Evolutionary conservation across 208 protist species (phyloP).

Genomic region (Herpetomonas muscarum): DNA sequence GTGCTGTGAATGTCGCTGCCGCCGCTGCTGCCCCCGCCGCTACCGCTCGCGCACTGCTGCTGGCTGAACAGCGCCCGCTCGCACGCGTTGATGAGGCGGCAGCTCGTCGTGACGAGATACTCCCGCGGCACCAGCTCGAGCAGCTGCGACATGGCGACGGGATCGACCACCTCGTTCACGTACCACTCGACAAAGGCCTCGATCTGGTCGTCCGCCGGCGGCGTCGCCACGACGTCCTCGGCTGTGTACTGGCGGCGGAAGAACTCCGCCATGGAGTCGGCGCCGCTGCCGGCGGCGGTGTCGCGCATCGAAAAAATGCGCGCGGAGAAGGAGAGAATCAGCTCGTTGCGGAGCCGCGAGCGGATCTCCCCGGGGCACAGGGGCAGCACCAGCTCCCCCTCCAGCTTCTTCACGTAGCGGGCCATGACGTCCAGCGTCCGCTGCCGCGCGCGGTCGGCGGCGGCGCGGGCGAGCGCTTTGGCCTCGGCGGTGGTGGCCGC

Average conservation of each 20-base stretch:
- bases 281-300: neutral
- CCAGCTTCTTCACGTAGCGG: constrained; percentile 25
- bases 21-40: constrained; percentile 5
- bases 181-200: constrained; percentile 85
- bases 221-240: neutral
- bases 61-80: constrained; percentile 11
- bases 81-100: constrained; percentile 63
- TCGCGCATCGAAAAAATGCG: constrained; percentile 66
- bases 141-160: constrained; percentile 73
- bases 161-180: constrained; percentile 67
- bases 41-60: neutral
- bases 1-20: no score
- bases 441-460: neutral
- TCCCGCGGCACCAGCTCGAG: constrained; percentile 67
- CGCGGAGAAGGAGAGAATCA: constrained; percentile 72
- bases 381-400: constrained; percentile 39
- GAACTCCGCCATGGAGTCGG: neutral
- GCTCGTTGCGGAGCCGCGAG: constrained; percentile 71
- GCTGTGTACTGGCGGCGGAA: neutral
- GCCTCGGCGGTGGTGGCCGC: neutral
- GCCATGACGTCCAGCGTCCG: constrained; percentile 20
- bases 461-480: constrained; percentile 5
- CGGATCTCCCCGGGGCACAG: constrained; percentile 30
- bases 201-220: constrained; percentile 18
- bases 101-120: constrained; percentile 72